Percentiles rank a stretch among this genome's conserved stretches.
These are phyloP conservation scores for Eutrema heterophyllum DNA, from an alignment of 345 rosid species.

Conservation along the genomic window DNA sequence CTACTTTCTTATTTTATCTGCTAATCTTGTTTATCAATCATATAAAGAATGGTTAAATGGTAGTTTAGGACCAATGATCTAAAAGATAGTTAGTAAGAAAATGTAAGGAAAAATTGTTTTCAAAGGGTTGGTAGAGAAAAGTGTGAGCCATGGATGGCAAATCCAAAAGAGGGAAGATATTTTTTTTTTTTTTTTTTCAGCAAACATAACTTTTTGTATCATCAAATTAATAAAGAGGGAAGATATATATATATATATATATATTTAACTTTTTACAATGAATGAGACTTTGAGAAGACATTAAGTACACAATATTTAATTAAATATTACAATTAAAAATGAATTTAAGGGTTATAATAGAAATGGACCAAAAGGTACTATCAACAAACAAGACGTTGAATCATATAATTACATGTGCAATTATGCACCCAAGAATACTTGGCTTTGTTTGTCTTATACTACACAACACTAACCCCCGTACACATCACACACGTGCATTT, in stretches of 20 bases:
- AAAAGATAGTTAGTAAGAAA: not conserved
- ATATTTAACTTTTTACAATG: constrained; percentile 39
- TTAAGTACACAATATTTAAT: constrained; percentile 21
- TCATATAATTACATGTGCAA: constrained; percentile 34
- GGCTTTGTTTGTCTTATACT: constrained; percentile 36
- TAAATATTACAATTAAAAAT: not conserved
- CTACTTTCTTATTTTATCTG: not conserved
- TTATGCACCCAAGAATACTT: constrained; percentile 31
- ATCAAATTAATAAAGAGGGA: no score
- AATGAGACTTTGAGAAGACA: constrained; percentile 44
- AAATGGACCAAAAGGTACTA: constrained; percentile 19
- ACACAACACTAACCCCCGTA: constrained; percentile 34
- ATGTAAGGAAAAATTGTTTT: constrained; percentile 7
- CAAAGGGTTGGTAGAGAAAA: constrained; percentile 49
- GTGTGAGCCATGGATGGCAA: constrained; percentile 29
- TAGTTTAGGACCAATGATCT: constrained; percentile 15
- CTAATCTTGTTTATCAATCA: constrained; percentile 3
- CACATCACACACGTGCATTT: constrained; percentile 23
- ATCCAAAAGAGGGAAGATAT: constrained; percentile 30
- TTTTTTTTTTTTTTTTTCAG: no score
- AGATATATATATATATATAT: no score
- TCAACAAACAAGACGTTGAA: constrained; percentile 29
- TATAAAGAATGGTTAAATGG: constrained; percentile 10
- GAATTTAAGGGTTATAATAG: constrained; percentile 1
- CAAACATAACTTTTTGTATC: no score